Evolutionary conservation across 31 red algal species (phyloP), one percentile per base, ranked within the genome.

Genomic region (Pterothamnion heteromorphum): DNA sequence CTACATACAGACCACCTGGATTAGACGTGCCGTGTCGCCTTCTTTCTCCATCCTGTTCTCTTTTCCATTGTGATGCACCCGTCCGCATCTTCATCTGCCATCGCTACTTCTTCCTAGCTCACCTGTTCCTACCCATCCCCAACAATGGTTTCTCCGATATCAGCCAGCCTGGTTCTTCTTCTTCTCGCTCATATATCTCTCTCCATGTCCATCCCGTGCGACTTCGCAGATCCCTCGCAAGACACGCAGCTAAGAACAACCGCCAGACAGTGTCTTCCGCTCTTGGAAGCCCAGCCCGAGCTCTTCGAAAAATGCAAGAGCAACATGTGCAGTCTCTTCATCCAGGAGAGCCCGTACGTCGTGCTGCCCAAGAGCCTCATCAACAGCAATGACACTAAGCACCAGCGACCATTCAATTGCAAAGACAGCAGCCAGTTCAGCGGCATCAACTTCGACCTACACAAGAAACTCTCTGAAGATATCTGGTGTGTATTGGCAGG

Each of bases 271-370:
- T 86, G 83, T 34, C 33, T 87, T 5, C 80, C 82, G 51, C 87
- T 88, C 32, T 34, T 92, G 3, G 0, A 57, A 0, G 0, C 51
- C 27, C 20, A 93, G 0, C 92, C 43, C 43, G 31, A 35, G 21
- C 14, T 74, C 9, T 87, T 88, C 80, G 83, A 93, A 3, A 3
- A 30, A 1, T 44, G 51, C 92, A 34, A 30, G 30, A 32, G 39
- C 21, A 85, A 72, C 1, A 91, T 57, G 0, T 91, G 89, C 74
- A 80, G 81, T 74, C 33, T 91, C 33, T 91, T 91, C 74, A 2
- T 91, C 44, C 89, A 91, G 33, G 89, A 91, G 72, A 35, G 74
- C 3, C 89, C 89, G 74, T 91, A 80, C 74, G 33, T 91, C 74
- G 51, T 80, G 43, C 74, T 91, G 1, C 3, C 80, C 35, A 34